Conservation (phyloP, 257 asterid genomes). For the Solanum chilense region DNA sequence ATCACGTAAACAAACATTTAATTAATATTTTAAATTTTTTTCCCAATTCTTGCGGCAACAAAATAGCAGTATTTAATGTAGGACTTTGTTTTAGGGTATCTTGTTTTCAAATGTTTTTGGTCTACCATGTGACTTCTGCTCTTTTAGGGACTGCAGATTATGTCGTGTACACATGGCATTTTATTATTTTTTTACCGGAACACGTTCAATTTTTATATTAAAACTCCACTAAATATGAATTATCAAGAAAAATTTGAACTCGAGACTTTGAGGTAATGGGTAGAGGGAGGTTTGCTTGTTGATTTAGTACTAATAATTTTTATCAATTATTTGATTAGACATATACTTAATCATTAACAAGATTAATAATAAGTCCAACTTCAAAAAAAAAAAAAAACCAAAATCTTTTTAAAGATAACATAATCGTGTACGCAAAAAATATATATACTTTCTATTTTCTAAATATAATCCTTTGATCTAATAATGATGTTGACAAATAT, state of each 20-base stretch:
- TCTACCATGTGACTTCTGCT: constrained; percentile 52
- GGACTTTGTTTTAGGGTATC: constrained; percentile 4
- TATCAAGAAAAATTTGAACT: too few relatives aligned
- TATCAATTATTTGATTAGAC: background rate
- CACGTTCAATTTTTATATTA: rapidly evolving
- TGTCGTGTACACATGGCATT: background rate
- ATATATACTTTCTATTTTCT: background rate
- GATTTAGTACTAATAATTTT: background rate
- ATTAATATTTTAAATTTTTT: background rate
- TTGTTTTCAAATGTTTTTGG: constrained; percentile 18
- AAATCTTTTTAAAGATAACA: background rate
- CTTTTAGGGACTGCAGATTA: constrained; percentile 8
- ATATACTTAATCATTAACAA: background rate
- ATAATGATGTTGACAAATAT: background rate
- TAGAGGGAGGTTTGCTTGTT: background rate
- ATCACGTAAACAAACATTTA: background rate
- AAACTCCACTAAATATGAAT: background rate
- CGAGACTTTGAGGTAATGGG: background rate
- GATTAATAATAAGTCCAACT: background rate
- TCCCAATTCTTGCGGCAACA: constrained; percentile 35
- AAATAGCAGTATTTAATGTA: constrained; percentile 13
- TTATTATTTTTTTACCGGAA: rapidly evolving
- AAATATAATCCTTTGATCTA: background rate
- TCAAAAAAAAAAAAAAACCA: background rate
- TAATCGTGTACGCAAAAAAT: background rate